These are phyloP conservation scores for Rhynchosporium secalis DNA, from an alignment of 2,329 filamentous ascomycete species.

Conservation along the genomic window DNA sequence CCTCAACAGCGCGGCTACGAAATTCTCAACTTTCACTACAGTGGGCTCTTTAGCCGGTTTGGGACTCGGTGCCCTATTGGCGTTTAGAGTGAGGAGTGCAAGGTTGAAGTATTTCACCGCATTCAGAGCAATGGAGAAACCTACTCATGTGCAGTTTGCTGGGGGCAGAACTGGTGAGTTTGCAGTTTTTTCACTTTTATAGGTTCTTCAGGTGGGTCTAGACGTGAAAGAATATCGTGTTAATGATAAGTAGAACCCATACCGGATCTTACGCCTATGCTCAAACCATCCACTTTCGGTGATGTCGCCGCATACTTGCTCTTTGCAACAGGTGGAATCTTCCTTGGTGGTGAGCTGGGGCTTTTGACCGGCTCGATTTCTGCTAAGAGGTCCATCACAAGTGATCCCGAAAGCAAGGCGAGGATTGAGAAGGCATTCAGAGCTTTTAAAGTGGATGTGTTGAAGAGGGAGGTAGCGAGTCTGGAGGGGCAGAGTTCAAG, in stretches of 20 bases:
- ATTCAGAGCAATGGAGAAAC: slow-evolving; percentile 61
- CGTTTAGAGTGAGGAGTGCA: slow-evolving; percentile 55
- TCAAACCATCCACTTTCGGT: slow-evolving; percentile 58
- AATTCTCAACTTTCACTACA: slow-evolving; percentile 54
- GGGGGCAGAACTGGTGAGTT: slow-evolving; percentile 56
- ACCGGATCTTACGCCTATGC: slow-evolving; percentile 58
- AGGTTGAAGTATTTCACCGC: slow-evolving; percentile 61
- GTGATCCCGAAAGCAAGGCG: slow-evolving; percentile 53
- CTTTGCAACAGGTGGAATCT: slow-evolving; percentile 60
- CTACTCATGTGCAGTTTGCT: slow-evolving; percentile 61
- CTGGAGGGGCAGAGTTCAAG: slow-evolving; percentile 47
- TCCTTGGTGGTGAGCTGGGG: slow-evolving; percentile 64
- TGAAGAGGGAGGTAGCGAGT: slow-evolving; percentile 57
- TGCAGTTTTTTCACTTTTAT: neutral
- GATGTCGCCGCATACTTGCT: slow-evolving; percentile 64
- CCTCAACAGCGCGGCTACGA: slow-evolving; percentile 49
- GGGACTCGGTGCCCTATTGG: slow-evolving; percentile 57
- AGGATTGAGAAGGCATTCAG: slow-evolving; percentile 64
- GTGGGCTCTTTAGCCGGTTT: slow-evolving; percentile 62
- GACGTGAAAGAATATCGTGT: neutral
- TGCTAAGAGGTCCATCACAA: slow-evolving; percentile 53
- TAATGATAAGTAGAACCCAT: slow-evolving; percentile 50
- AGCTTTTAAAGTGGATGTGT: slow-evolving; percentile 61
- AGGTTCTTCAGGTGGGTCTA: neutral
- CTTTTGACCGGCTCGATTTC: slow-evolving; percentile 57